These are phyloP conservation scores for Spergularia azorica DNA, from an alignment of 179 eudicot genomes.

Conservation along the genomic window DNA sequence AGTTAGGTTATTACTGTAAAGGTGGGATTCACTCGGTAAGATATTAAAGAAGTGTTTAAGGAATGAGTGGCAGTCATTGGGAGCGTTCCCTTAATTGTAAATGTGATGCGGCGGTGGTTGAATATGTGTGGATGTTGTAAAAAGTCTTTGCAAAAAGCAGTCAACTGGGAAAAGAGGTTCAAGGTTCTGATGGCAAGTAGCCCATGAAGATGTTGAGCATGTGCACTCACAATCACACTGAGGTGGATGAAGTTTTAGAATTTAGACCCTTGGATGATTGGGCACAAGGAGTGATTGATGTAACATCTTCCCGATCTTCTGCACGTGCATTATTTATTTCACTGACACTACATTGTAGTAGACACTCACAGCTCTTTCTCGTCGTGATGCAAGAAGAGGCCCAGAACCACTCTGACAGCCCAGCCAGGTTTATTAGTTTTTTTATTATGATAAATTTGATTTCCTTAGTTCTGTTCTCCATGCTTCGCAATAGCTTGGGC, in stretches of 20 bases:
- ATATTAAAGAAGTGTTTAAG: too few relatives aligned
- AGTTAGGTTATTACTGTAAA: too few relatives aligned
- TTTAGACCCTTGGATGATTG: background rate
- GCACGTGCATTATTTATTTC: too few relatives aligned
- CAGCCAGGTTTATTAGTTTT: too few relatives aligned
- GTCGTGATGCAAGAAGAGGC: too few relatives aligned
- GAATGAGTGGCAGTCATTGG: background rate
- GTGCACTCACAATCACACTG: background rate
- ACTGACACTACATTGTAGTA: too few relatives aligned
- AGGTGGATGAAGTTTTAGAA: background rate
- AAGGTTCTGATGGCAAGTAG: conserved; percentile 2
- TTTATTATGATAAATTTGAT: too few relatives aligned
- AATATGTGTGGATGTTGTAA: background rate
- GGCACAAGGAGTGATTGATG: background rate
- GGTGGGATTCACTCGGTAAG: background rate
- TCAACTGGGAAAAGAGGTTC: conserved; percentile 1
- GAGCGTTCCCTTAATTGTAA: background rate
- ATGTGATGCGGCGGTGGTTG: background rate
- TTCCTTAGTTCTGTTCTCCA: too few relatives aligned
- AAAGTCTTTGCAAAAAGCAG: background rate
- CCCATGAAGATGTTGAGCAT: background rate
- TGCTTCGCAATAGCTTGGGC: too few relatives aligned
- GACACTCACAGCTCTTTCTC: too few relatives aligned
- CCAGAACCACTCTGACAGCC: too few relatives aligned
- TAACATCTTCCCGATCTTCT: background rate